Evolutionary conservation across 306 rosid species (phyloP).

Genomic region (Rosa chinensis): DNA sequence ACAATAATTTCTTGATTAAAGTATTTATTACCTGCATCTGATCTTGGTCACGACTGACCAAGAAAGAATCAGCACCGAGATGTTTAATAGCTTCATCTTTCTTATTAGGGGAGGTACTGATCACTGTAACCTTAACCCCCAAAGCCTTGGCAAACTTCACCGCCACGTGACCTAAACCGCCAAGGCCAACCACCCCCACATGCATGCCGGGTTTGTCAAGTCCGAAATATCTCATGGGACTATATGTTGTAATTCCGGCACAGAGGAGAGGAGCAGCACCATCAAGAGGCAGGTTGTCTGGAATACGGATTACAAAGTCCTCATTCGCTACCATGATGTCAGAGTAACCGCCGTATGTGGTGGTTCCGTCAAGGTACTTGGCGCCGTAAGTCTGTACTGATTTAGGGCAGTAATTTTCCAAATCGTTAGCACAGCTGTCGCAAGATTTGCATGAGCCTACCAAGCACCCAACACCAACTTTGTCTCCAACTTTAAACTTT

Average conservation of each 20-base stretch:
- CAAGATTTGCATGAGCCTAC: conserved; percentile 25
- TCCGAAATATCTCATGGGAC: conserved; percentile 36
- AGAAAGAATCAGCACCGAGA: conserved; percentile 35
- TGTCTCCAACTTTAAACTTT: conserved; percentile 36
- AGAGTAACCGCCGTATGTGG: conserved; percentile 37
- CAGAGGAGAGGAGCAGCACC: conserved; percentile 45
- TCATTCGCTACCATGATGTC: conserved; percentile 38
- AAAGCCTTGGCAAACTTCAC: conserved; percentile 43
- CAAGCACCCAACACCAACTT: conserved; percentile 33
- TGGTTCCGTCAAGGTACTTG: conserved; percentile 24
- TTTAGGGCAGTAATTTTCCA: conserved; percentile 31
- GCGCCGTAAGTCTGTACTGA: conserved; percentile 3
- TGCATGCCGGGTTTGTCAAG: conserved; percentile 33
- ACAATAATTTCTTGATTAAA: not conserved
- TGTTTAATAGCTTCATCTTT: conserved; percentile 32
- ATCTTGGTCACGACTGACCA: conserved; percentile 32
- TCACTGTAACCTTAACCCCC: conserved; percentile 40
- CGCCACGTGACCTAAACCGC: conserved; percentile 49
- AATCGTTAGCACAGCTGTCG: conserved; percentile 7
- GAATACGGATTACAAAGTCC: conserved; percentile 30
- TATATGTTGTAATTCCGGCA: conserved; percentile 48
- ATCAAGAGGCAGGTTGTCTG: conserved; percentile 32
- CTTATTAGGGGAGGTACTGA: conserved; percentile 37
- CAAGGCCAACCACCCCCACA: conserved; percentile 49
- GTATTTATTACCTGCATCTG: conserved; percentile 31